Base-by-base conservation (phyloP, 257 asterid species). In the Gardenia jasminoides region DNA sequence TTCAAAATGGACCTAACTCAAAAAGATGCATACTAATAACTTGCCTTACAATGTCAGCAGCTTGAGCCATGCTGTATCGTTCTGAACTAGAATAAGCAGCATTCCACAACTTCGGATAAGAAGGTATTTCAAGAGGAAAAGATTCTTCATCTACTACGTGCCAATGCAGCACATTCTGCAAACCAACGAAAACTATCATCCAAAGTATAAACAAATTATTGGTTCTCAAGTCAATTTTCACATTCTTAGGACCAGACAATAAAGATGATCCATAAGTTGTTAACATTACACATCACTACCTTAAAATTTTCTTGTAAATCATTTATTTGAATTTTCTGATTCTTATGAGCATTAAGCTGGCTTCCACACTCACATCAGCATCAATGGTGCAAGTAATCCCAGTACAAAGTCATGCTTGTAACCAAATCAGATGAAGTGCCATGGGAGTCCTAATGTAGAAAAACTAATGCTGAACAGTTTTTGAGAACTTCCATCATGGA, bases 131-230 rank as follows among this genome's bases (percentile, higher is more conserved):
- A 12, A 95, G 94, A 7, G 99, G 99, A 86, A 95, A 95, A 20
- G 99, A 95, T 79, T 95, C 96, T 26, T 94, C 80, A 71, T 95
- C 99, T 70, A 95, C 98, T 72, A 95, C 93, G 84, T 95, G 99
- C 99, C 99, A 95, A 80, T 95, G 99, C 83, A 95, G 85, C 90
- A 95, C 99, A 77, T 93, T 95, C 99, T 95, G 92, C 72, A 68
- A 58, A 13, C 19, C 43, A 68, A 47, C 24, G 19, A 15, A 41
- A 56, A 6, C 6, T 33, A 36, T 73, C 48, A 72, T 73, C 33
- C 31, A 46, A 19, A 15, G 26, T 76, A n/a, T 70, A 39, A 24
- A 16, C 66, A 44, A 41, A 7, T 39, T 13, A 33, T 15, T 1
- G 17, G 3, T 47, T 47, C 22, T 64, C 16, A 7, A 20, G 43